Evolutionary conservation across 2,329 filamentous ascomycete genomes (phyloP).

Genomic region (Sclerotiophoma versabilis): DNA sequence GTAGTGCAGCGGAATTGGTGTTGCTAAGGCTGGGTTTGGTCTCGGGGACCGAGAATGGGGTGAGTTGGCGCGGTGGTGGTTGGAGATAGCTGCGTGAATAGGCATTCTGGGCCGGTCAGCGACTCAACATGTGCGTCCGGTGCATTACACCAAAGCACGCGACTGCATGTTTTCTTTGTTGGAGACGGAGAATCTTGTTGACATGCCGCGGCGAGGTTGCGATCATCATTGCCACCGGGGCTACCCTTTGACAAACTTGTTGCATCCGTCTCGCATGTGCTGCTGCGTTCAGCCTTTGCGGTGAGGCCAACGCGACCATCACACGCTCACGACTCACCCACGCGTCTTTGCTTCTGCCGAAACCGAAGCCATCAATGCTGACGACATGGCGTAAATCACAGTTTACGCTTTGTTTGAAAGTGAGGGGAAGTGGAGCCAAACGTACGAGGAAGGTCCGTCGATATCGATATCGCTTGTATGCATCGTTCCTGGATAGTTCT

Average conservation of each 20-base stretch:
- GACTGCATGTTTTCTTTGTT: slow-evolving; percentile 7
- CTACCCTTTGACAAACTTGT: neutral
- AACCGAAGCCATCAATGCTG: slow-evolving; percentile 6
- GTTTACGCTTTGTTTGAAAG: slow-evolving; percentile 13
- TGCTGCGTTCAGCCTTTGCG: slow-evolving; percentile 4
- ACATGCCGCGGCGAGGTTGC: neutral
- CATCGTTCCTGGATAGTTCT: neutral
- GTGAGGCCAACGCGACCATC: slow-evolving; percentile 7
- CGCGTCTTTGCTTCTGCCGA: slow-evolving; percentile 5
- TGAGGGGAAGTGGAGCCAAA: slow-evolving; percentile 16
- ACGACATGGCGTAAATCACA: slow-evolving; percentile 5
- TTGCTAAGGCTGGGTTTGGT: neutral
- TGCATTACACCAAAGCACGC: neutral
- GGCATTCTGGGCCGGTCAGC: slow-evolving; percentile 4
- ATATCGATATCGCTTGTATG: neutral
- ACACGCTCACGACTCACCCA: slow-evolving; percentile 9
- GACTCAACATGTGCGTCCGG: slow-evolving; percentile 2
- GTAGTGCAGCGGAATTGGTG: slow-evolving; percentile 4
- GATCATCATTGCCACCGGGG: slow-evolving; percentile 1
- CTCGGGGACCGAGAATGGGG: neutral
- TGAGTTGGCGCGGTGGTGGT: neutral
- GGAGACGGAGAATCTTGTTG: neutral
- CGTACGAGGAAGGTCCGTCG: slow-evolving; percentile 6
- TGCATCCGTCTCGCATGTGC: neutral
- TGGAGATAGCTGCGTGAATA: neutral